Base-by-base conservation (phyloP, 2,329 filamentous ascomycete species). In the Raffaelea ambrosiae region DNA sequence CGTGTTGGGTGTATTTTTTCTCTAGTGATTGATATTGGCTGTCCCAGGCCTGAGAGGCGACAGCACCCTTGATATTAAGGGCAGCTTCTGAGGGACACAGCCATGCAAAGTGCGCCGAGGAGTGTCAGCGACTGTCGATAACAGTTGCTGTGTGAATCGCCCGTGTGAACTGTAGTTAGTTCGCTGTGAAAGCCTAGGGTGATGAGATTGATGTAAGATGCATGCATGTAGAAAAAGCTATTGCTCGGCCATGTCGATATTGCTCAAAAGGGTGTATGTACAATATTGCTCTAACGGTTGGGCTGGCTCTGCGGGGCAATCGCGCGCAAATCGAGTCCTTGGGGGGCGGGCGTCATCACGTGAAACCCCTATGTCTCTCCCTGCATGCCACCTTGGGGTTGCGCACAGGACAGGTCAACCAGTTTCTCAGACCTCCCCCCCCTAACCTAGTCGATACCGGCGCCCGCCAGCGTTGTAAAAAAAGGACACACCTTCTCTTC, bases 391-490 rank as follows among this genome's bases (percentile, higher is more conserved):
- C 43, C 26, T 41, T 29, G 43, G 43, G 5, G 14, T 20, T 29
- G 26, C 47, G 43, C 47, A 49, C 47, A 53, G 51, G 51, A 51
- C 49, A 53, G 46, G 44, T 51, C 44, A 45, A 49, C 49, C 47
- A 47, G 40, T 46, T 50, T 43, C 36, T 22, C n/a, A 40, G 46
- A 33, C 8, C 16, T 35, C 36, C 14, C 36, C 38, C 35, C n/a
- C 21, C 19, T 14, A 29, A 23, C 29, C 16, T 23, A 36, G 26
- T 29, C 26, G 7, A 29, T 29, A 13, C 26, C 26, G 13, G 26
- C 26, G 26, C 26, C 7, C 7, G 7, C 26, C 26, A 29, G 26
- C 26, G n/a, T n/a, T n/a, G n/a, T n/a, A n/a, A n/a, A n/a, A 53
- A 53, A 43, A 53, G 48, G 42, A 53, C 51, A 31, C 43, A 47